Conservation (phyloP, 2,329 filamentous ascomycete genomes). For the Cercospora sp. region DNA sequence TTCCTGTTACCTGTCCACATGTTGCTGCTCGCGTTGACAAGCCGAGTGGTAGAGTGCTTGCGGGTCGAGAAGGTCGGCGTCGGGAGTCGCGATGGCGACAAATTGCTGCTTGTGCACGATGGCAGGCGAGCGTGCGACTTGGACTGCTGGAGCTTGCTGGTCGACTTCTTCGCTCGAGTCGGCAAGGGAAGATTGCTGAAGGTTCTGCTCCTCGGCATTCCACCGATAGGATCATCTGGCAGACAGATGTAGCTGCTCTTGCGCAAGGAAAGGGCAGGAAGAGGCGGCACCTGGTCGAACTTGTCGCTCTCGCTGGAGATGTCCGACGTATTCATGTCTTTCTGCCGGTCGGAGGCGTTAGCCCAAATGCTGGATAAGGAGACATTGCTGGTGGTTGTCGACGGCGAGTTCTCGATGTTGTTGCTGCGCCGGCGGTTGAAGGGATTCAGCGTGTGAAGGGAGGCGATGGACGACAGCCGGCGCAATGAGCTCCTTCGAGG, state of each 20-base stretch:
- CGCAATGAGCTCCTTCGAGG: slow-evolving; percentile 31
- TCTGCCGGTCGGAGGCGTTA: slow-evolving; percentile 21
- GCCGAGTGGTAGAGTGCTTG: slow-evolving; percentile 30
- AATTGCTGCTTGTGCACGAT: slow-evolving; percentile 20
- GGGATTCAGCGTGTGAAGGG: slow-evolving; percentile 38
- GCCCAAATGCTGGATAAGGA: slow-evolving; percentile 30
- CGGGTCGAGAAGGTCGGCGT: slow-evolving; percentile 30
- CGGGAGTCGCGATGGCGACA: slow-evolving; percentile 29
- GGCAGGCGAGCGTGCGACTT: slow-evolving; percentile 35
- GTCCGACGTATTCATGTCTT: slow-evolving; percentile 13
- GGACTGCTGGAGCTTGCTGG: slow-evolving; percentile 26
- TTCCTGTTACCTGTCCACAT: slow-evolving; percentile 20
- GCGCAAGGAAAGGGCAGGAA: slow-evolving; percentile 18
- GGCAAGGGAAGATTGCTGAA: slow-evolving; percentile 41
- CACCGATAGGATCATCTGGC: slow-evolving; percentile 36
- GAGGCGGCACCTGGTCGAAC: slow-evolving; percentile 18
- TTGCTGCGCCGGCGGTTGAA: slow-evolving; percentile 39
- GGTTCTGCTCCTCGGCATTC: slow-evolving; percentile 40
- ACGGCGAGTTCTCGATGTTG: slow-evolving; percentile 21
- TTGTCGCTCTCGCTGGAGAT: slow-evolving; percentile 14
- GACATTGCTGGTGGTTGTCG: slow-evolving; percentile 30
- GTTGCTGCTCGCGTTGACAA: slow-evolving; percentile 21
- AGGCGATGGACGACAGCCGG: slow-evolving; percentile 39
- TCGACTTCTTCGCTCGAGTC: slow-evolving; percentile 27
- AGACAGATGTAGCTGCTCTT: slow-evolving; percentile 39